Conservation (phyloP, 2,329 filamentous ascomycete genomes). For the Cercospora brassicicola region DNA sequence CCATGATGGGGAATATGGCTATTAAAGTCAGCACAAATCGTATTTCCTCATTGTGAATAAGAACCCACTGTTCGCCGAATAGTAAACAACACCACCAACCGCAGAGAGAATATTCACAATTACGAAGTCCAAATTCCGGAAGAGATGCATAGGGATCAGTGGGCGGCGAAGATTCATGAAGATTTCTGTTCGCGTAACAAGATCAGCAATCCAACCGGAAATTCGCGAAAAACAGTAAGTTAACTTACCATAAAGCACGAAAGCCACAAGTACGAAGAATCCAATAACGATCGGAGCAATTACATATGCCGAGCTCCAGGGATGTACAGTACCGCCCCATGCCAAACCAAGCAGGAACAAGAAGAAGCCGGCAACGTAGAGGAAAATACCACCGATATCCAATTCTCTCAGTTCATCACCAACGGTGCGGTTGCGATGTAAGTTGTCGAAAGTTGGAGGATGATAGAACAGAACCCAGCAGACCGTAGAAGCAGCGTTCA, state of each 20-base stretch:
- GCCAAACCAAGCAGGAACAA: background rate
- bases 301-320: background rate
- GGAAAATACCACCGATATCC: background rate
- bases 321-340: background rate
- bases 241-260: background rate
- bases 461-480: background rate
- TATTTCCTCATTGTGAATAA: background rate
- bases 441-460: background rate
- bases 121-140: background rate
- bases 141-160: background rate
- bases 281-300: background rate
- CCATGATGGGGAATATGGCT: background rate
- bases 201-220: no score
- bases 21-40: background rate
- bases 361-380: background rate
- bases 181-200: background rate
- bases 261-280: background rate
- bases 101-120: background rate
- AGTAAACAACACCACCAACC: background rate
- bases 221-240: no score
- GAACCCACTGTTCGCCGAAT: background rate
- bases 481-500: background rate
- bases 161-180: background rate
- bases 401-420: background rate
- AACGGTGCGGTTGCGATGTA: background rate